Percentiles rank a stretch among this genome's conserved stretches.
Evolutionary conservation across 495 filamentous ascomycete genomes (phyloP).

Genomic region (Cladorrhinum samala): DNA sequence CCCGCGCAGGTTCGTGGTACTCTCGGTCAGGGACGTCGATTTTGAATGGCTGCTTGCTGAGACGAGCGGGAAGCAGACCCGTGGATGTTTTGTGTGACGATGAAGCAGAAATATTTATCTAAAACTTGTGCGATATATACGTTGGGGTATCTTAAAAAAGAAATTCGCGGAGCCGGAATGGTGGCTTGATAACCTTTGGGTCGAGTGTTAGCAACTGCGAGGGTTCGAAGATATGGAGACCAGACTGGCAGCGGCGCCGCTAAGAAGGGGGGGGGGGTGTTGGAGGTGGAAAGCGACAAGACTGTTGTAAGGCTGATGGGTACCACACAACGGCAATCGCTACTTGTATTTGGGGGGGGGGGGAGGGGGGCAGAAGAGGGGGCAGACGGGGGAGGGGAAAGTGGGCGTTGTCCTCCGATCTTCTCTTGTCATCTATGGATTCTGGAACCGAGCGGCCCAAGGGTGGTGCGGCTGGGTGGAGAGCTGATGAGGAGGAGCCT

Average conservation of each 20-base stretch:
- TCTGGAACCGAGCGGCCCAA: conserved; percentile 1
- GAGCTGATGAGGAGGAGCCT: background rate
- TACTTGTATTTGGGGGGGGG: background rate
- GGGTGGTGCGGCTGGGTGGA: conserved; percentile 3
- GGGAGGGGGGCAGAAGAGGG: conserved; percentile 2
- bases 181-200: background rate
- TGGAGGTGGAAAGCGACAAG: conserved; percentile 8
- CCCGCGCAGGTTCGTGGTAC: background rate
- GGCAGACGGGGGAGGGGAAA: background rate
- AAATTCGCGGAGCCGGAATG: background rate
- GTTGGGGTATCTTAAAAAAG: conserved; percentile 2
- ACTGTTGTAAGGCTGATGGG: conserved; percentile 31
- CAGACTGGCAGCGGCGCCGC: conserved; percentile 15
- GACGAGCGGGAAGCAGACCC: background rate
- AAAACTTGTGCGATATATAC: conserved; percentile 2
- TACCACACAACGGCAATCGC: background rate
- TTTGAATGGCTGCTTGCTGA: background rate
- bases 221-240: background rate
- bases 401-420: background rate
- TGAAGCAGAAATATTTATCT: background rate
- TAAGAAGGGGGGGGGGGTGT: conserved; percentile 1
- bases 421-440: background rate
- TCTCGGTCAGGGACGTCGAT: background rate
- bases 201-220: background rate
- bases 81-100: background rate